phyloP scores from a whole-genome alignment of 2,329 filamentous ascomycete species.

The Neobulgaria alba region DNA sequence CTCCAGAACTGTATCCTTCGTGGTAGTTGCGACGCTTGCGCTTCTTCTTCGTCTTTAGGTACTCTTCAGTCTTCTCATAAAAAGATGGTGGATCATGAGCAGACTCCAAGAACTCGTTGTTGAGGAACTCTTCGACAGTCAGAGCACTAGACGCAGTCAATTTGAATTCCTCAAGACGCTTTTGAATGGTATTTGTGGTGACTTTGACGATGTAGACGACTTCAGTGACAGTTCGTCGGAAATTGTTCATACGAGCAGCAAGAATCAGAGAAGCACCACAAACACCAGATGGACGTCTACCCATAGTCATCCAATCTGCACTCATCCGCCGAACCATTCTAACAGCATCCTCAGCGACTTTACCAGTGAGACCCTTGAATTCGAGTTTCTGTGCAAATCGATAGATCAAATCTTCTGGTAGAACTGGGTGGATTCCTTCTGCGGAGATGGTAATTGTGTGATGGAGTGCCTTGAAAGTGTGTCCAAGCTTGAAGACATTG shows the following conservation, averaged over 20 bases:
- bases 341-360: constrained; percentile 81
- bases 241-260: constrained; percentile 97
- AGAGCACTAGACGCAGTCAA: constrained; percentile 75
- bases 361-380: constrained; percentile 72
- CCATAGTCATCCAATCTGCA: constrained; percentile 93
- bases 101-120: constrained; percentile 62
- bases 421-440: constrained; percentile 57
- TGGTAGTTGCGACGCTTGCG: constrained; percentile 14
- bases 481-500: constrained; percentile 88
- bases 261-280: constrained; percentile 92
- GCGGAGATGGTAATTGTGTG: constrained; percentile 64
- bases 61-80: constrained; percentile 56
- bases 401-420: constrained; percentile 84
- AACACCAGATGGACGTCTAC: constrained; percentile 84
- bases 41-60: constrained; percentile 41
- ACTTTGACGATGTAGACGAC: constrained; percentile 98
- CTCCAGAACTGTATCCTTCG: constrained; percentile 14
- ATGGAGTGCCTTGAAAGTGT: constrained; percentile 78
- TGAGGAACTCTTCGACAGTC: constrained; percentile 79
- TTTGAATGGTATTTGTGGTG: constrained; percentile 84
- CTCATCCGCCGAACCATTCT: constrained; percentile 89
- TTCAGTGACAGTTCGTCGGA: constrained; percentile 82
- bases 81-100: constrained; percentile 77
- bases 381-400: constrained; percentile 88
- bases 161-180: constrained; percentile 86